phyloP scores from a whole-genome alignment of 2,329 filamentous ascomycete species.

The Pseudovirgaria hyperparasitica region DNA sequence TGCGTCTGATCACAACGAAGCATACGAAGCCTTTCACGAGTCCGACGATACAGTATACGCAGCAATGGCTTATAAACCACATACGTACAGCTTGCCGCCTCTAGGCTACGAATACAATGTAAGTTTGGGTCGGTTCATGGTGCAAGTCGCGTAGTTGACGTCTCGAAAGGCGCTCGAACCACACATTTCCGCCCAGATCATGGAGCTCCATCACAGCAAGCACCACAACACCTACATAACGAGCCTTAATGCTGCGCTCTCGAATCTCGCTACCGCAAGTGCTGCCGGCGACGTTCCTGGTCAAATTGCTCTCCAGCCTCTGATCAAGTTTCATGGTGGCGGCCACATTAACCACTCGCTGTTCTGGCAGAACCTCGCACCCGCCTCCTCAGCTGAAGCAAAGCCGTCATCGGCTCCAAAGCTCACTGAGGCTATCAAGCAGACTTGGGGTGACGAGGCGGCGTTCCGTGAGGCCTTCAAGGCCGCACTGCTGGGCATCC shows the following conservation, averaged over 20 bases:
- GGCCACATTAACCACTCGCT: constrained; percentile 89
- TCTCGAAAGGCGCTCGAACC: constrained; percentile 52
- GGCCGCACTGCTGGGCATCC: constrained; percentile 53
- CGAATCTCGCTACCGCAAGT: constrained; percentile 45
- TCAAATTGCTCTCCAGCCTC: constrained; percentile 54
- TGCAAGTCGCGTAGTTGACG: constrained; percentile 5
- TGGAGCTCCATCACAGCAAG: constrained; percentile 69
- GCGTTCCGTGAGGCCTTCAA: constrained; percentile 55
- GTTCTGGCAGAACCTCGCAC: constrained; percentile 77
- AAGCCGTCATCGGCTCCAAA: constrained; percentile 41
- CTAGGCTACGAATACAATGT: constrained; percentile 62
- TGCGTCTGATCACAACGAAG: no score
- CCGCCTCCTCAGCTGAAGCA: constrained; percentile 45
- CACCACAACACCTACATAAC: constrained; percentile 70
- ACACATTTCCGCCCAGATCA: constrained; percentile 64
- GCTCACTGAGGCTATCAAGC: constrained; percentile 47
- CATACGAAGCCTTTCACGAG: no score
- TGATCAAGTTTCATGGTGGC: constrained; percentile 78
- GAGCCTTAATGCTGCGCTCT: constrained; percentile 57
- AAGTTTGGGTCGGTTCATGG: constrained; percentile 17
- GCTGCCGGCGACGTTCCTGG: constrained; percentile 45
- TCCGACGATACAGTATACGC: constrained; percentile 15
- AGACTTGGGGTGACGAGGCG: constrained; percentile 56
- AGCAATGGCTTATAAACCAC: constrained; percentile 7
- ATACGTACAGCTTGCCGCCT: constrained; percentile 47